These are phyloP conservation scores for Fraxinus nigra DNA, from an alignment of 305 asterid species.

Conservation along the genomic window DNA sequence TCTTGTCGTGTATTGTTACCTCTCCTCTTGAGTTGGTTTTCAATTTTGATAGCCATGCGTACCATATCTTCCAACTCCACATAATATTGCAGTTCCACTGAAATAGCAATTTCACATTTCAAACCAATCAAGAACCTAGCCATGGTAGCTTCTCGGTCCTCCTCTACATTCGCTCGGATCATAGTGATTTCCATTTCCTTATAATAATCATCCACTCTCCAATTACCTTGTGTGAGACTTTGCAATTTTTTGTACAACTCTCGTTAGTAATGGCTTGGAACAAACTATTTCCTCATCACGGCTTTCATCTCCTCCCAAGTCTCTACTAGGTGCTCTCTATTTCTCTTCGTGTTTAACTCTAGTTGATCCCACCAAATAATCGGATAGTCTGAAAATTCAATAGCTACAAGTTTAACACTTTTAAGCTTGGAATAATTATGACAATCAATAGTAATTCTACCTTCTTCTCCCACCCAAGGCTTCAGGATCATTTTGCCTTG, in stretches of 20 bases:
- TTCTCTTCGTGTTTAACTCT: background rate
- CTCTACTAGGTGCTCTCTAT: background rate
- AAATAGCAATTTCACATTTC: too few relatives aligned
- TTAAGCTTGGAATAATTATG: background rate
- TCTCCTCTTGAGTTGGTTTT: too few relatives aligned
- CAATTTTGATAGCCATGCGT: too few relatives aligned
- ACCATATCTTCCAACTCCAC: too few relatives aligned
- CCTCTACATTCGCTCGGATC: background rate
- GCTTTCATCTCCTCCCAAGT: background rate
- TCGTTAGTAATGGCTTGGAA: background rate
- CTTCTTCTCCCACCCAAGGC: background rate
- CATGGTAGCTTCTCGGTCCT: background rate
- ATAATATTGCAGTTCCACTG: too few relatives aligned
- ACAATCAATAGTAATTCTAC: background rate
- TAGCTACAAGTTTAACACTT: background rate
- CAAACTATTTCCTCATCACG: background rate
- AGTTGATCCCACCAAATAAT: background rate
- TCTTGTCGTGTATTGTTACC: too few relatives aligned
- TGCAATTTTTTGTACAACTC: background rate
- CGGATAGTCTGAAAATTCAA: background rate
- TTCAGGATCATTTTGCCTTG: background rate
- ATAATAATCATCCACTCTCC: background rate
- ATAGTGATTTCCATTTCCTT: background rate
- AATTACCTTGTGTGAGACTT: background rate
- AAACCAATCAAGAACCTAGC: too few relatives aligned